Evolutionary conservation across 2,329 filamentous ascomycete genomes (phyloP).

Genomic region (Dactylellina sp.): DNA sequence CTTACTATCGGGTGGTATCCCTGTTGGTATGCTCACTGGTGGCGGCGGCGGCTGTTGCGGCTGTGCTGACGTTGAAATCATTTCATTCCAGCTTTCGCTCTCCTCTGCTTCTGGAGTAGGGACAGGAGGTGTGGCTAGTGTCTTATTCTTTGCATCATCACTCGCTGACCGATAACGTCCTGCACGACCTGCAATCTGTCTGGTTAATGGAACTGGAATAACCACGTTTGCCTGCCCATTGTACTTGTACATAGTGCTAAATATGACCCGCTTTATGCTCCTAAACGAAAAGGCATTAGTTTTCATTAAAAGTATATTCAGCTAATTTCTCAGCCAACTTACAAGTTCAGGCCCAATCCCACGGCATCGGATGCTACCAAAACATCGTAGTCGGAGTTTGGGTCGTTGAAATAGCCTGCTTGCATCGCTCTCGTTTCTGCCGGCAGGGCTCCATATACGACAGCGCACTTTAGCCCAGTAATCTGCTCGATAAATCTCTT

Average conservation of each 20-base stretch:
- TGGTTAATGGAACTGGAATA: slow-evolving; percentile 81
- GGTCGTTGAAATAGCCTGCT: slow-evolving; percentile 92
- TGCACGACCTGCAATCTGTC: slow-evolving; percentile 93
- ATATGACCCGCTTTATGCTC: slow-evolving; percentile 87
- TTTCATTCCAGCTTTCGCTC: slow-evolving; percentile 58
- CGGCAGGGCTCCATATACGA: slow-evolving; percentile 91
- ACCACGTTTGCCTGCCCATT: slow-evolving; percentile 71
- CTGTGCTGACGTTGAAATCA: slow-evolving; percentile 33
- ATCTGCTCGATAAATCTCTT: slow-evolving; percentile 79
- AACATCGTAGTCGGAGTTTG: slow-evolving; percentile 93
- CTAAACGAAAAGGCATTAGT: slow-evolving; percentile 61
- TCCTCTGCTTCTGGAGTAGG: slow-evolving; percentile 38
- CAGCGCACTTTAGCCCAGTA: slow-evolving; percentile 84
- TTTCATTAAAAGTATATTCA: neutral
- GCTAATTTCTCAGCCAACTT: slow-evolving; percentile 62
- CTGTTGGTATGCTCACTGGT: slow-evolving; percentile 67
- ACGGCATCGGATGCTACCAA: slow-evolving; percentile 95
- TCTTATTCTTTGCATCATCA: slow-evolving; percentile 29
- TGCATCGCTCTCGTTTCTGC: slow-evolving; percentile 93
- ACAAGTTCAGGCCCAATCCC: slow-evolving; percentile 95
- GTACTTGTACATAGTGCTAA: slow-evolving; percentile 81
- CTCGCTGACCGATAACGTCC: slow-evolving; percentile 83
- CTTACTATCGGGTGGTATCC: slow-evolving; percentile 34
- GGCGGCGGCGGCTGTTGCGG: slow-evolving; percentile 4
- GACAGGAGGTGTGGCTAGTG: slow-evolving; percentile 64